Evolutionary conservation across 495 filamentous ascomycete genomes (phyloP).

Genomic region (Neurospora sp.): DNA sequence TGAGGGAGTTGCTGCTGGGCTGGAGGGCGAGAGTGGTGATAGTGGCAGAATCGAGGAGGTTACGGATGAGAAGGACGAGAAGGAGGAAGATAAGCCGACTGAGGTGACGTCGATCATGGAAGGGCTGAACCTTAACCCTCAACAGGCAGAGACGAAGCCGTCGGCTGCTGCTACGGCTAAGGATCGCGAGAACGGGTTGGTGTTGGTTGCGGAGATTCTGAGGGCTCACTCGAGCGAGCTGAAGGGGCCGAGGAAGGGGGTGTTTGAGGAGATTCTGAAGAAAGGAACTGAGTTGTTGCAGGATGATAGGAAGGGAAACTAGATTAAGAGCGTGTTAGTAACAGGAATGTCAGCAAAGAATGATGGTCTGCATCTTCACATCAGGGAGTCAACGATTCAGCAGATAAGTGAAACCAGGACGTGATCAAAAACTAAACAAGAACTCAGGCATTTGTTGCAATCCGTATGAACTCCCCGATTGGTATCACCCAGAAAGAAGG

Average conservation of each 20-base stretch:
- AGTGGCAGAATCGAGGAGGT: not conserved
- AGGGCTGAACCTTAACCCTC: constrained; percentile 22
- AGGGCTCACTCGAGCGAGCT: constrained; percentile 35
- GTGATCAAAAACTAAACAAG: not conserved
- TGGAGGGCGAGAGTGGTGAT: not conserved
- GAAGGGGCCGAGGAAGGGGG: constrained; percentile 17
- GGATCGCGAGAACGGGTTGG: constrained; percentile 55
- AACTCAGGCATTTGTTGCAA: not conserved
- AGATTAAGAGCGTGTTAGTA: not conserved
- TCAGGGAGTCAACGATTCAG: not conserved
- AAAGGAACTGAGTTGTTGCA: constrained; percentile 24
- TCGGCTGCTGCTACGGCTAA: constrained; percentile 23
- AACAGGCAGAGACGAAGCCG: constrained; percentile 23
- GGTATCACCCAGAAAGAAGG: constrained; percentile 2
- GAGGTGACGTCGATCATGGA: constrained; percentile 1
- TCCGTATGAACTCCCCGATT: constrained; percentile 8
- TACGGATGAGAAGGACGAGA: constrained; percentile 16
- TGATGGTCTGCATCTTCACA: not conserved
- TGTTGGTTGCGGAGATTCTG: constrained; percentile 51
- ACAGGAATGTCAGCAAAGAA: not conserved
- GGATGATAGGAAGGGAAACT: constrained; percentile 10
- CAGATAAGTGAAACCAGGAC: not conserved
- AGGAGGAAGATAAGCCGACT: not conserved
- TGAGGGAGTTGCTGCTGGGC: not conserved
- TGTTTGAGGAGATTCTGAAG: constrained; percentile 28